Evolutionary conservation across 1,284 basidiomycete genomes (phyloP), one percentile per base, ranked within the genome.

Genomic region (Phaffia rhodozyma): DNA sequence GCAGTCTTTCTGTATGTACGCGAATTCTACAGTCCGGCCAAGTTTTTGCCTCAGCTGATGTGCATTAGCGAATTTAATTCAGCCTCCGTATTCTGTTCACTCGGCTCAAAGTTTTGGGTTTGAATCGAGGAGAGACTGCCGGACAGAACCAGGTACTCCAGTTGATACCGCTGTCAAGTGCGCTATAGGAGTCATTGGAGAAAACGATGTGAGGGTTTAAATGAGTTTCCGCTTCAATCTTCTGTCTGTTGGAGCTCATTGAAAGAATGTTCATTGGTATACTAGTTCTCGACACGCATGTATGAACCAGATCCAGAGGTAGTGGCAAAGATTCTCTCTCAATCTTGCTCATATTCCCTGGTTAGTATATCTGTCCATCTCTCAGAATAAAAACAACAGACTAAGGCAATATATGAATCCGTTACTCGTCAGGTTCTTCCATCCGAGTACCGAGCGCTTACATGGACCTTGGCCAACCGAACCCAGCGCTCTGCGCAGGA

Each of bases 331-430:
- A 65, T 65, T 20, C 59, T 65, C 7, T 60, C 58, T 23, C 63
- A 65, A 55, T 57, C 51, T 49, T 65, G 60, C 58, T 65, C 63
- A 5, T 65, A 65, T 59, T 65, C 63, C 30, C 63, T 65, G 18
- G 62, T 63, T n/a, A 25, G 62, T 59, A 0, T 4, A n/a, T 11
- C 23, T 27, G 9, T 18, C 29, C n/a, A 21, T 16, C 21, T 23
- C 20, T 51, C 13, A 34, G 7, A 7, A 25, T 3, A 5, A 5
- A 55, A 16, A 2, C 38, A 43, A 16, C 13, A 43, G 16, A 43
- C 38, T 43, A 11, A 43, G 38, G 7, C 5, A 16, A 43, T 16
- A 2, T 16, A 43, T 43, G 13, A 2, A 16, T 43, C 13, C 7
- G 16, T 16, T 11, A 7, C 5, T 16, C 16, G 13, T 3, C 51